phyloP scores from a whole-genome alignment of 2,329 filamentous ascomycete genomes.

The Monosporascus ibericus region DNA sequence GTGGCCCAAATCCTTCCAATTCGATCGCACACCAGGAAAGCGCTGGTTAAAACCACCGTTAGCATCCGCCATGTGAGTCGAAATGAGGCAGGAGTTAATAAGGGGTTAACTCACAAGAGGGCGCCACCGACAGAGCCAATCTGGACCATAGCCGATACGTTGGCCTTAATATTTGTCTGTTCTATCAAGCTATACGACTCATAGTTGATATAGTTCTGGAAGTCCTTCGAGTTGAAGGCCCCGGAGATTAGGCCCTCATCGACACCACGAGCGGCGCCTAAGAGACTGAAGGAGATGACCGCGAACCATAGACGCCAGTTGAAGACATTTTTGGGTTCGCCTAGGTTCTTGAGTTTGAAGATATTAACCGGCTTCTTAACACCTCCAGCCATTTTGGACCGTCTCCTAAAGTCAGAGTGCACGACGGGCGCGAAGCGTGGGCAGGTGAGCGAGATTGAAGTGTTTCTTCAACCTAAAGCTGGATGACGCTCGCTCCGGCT shows the following conservation, averaged over 20 bases:
- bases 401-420: no score
- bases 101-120: constrained; percentile 39
- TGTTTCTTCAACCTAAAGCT: no score
- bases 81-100: constrained; percentile 26
- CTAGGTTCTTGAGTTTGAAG: constrained; percentile 57
- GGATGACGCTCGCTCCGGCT: no score
- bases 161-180: constrained; percentile 64
- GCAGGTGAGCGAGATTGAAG: no score
- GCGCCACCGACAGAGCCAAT: constrained; percentile 69
- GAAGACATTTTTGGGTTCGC: constrained; percentile 63
- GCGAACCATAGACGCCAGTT: constrained; percentile 78
- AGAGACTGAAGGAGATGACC: constrained; percentile 65
- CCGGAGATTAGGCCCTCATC: constrained; percentile 75
- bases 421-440: no score
- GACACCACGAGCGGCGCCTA: constrained; percentile 72
- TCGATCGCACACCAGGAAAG: constrained; percentile 52
- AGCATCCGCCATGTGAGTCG: not conserved
- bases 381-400: constrained; percentile 21
- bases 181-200: constrained; percentile 44
- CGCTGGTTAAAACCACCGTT: constrained; percentile 29
- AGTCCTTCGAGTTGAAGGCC: constrained; percentile 61
- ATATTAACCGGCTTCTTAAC: constrained; percentile 41
- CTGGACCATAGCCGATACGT: constrained; percentile 78
- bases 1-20: constrained; percentile 60
- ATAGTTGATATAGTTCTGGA: constrained; percentile 54